Evolutionary conservation across 2,329 filamentous ascomycete genomes (phyloP).

Genomic region (Fusarium sp.): DNA sequence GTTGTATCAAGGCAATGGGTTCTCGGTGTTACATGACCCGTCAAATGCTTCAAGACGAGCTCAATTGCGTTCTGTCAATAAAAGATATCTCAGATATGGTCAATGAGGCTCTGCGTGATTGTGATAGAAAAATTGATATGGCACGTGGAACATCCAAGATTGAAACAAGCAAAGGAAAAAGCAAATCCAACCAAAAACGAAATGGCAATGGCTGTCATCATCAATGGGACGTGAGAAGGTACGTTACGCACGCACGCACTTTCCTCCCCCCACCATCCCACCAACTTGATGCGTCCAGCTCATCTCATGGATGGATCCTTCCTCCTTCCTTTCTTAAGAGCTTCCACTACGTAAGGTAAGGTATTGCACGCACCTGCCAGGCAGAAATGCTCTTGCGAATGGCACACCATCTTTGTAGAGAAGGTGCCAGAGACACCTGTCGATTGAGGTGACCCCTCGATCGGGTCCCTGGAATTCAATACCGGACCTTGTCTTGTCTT

Average conservation of each 20-base stretch:
- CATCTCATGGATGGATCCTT: background rate
- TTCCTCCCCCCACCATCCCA: conserved; percentile 34
- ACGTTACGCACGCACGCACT: conserved; percentile 31
- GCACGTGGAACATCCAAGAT: conserved; percentile 22
- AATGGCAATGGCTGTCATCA: conserved; percentile 30
- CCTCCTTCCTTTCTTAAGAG: background rate
- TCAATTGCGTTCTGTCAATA: background rate
- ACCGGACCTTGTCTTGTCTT: conserved; percentile 19
- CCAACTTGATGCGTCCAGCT: background rate
- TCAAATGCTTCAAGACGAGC: background rate
- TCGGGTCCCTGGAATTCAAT: conserved; percentile 29
- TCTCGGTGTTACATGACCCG: background rate
- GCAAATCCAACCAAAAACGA: conserved; percentile 30
- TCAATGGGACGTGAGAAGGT: background rate
- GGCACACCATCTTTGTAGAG: conserved; percentile 19
- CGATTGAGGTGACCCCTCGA: conserved; percentile 19
- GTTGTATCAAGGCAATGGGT: conserved; percentile 7
- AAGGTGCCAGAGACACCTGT: conserved; percentile 23
- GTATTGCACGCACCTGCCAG: conserved; percentile 12
- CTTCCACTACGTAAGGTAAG: conserved; percentile 10
- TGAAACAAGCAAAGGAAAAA: conserved; percentile 29
- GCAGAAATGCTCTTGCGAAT: conserved; percentile 2
- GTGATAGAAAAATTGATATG: conserved; percentile 9
- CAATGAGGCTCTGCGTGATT: conserved; percentile 30
- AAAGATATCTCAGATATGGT: background rate